These are phyloP conservation scores for Emericellopsis atlantica DNA, from an alignment of 2,329 filamentous ascomycete species.

Conservation along the genomic window DNA sequence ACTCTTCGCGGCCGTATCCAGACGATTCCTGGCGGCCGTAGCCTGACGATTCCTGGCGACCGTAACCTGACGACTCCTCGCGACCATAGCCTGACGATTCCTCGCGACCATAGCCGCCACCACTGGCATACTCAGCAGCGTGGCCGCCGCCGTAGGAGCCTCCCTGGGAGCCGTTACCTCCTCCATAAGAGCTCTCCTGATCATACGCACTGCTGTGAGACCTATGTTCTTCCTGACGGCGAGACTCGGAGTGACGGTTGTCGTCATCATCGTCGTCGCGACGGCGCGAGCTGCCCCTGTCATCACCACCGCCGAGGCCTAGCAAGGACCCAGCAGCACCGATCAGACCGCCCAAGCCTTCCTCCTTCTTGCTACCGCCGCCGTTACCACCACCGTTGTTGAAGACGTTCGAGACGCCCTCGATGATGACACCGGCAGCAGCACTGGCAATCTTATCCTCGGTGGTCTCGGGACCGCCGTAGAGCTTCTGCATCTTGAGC, in stretches of 20 bases:
- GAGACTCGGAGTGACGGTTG: conserved; percentile 31
- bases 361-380: conserved; percentile 36
- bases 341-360: conserved; percentile 57
- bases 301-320: conserved; percentile 28
- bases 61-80: conserved; percentile 1
- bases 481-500: conserved; percentile 63
- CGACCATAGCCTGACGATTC: too few species aligned
- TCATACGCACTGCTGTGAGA: conserved; percentile 9
- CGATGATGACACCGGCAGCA: conserved; percentile 43
- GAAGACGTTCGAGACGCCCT: conserved; percentile 41
- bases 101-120: conserved; percentile 1
- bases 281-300: conserved; percentile 25
- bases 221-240: conserved; percentile 39
- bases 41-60: conserved; percentile 10
- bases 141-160: conserved; percentile 6
- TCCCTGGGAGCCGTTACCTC: background rate
- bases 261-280: conserved; percentile 45
- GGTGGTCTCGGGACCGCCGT: conserved; percentile 31
- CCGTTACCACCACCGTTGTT: background rate
- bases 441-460: conserved; percentile 44
- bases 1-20: conserved; percentile 6
- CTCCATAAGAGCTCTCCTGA: conserved; percentile 3
- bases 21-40: conserved; percentile 10
- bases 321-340: conserved; percentile 58
- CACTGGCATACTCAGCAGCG: conserved; percentile 3